Conservation (phyloP, 1,139 yeast species). For the Suhomyces panamericanus region DNA sequence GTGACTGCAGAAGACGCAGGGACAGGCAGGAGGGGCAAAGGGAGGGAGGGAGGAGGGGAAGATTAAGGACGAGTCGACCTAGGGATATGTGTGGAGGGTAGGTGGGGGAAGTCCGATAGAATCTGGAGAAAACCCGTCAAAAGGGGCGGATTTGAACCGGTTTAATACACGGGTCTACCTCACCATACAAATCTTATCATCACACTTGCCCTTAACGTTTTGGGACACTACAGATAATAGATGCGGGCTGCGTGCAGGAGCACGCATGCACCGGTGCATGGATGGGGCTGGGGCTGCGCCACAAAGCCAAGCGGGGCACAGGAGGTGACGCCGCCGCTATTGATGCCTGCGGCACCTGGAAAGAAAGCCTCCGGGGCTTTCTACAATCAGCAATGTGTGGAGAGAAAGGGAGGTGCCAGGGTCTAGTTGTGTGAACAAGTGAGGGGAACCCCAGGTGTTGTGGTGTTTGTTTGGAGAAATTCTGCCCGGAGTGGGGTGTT, state of each 20-base stretch:
- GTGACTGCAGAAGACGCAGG: background rate
- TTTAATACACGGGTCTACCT: background rate
- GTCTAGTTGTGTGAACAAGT: too few relatives aligned
- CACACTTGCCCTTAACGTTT: constrained; percentile 7
- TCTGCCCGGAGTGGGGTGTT: too few relatives aligned
- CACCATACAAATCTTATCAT: constrained; percentile 3
- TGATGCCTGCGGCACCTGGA: background rate
- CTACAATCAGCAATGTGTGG: too few relatives aligned
- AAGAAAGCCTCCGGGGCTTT: background rate
- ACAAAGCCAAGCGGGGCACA: background rate
- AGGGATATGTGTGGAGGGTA: background rate
- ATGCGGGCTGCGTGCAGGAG: background rate
- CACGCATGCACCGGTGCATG: background rate
- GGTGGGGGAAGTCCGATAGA: background rate
- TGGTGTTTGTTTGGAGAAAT: too few relatives aligned
- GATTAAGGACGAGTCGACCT: too few relatives aligned
- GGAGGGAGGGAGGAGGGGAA: background rate
- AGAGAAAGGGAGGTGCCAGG: too few relatives aligned
- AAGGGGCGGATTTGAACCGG: too few relatives aligned
- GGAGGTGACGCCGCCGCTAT: background rate
- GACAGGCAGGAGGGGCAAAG: background rate
- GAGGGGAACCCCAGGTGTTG: too few relatives aligned
- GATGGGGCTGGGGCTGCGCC: background rate
- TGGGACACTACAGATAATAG: constrained; percentile 1
- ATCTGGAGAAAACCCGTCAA: too few relatives aligned